A percentile compares a stretch with the other conserved stretches of the same genome.
These are phyloP conservation scores for Ophiorrhiza pumila DNA, from an alignment of 257 asterid species.

Conservation along the genomic window DNA sequence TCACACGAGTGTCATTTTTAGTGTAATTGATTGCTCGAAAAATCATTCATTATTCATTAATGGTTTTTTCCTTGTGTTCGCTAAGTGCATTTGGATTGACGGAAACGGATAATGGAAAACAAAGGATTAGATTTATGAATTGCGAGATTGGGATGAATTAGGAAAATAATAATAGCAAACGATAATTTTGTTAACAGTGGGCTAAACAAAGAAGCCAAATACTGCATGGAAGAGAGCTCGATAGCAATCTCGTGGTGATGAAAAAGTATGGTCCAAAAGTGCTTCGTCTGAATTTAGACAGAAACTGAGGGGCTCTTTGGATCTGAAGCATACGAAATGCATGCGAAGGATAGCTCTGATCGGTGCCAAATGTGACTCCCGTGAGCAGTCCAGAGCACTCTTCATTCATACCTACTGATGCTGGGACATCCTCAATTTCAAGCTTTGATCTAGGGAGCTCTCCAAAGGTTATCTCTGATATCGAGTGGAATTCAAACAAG, in stretches of 20 bases:
- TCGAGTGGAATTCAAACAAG: conserved; percentile 48
- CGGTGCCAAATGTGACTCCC: conserved; percentile 75
- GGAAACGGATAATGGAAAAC: too few species aligned
- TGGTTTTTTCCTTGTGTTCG: too few species aligned
- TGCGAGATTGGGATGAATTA: too few species aligned
- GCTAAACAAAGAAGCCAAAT: conserved; percentile 61
- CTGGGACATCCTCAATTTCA: conserved; percentile 50
- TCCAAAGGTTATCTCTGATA: conserved; percentile 42
- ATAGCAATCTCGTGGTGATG: conserved; percentile 70
- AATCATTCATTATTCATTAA: too few species aligned
- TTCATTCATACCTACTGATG: conserved; percentile 33
- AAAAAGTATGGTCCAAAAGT: conserved; percentile 59
- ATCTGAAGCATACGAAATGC: conserved; percentile 28
- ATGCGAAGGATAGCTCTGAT: conserved; percentile 23
- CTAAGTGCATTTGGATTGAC: too few species aligned
- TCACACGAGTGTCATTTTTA: too few species aligned
- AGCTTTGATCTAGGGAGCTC: conserved; percentile 49
- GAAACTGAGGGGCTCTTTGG: conserved; percentile 20
- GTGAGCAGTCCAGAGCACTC: conserved; percentile 67
- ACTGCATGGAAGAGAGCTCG: conserved; percentile 69
- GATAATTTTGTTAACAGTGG: conserved; percentile 36
- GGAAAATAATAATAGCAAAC: too few species aligned
- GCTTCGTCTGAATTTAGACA: conserved; percentile 60
- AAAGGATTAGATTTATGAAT: too few species aligned
- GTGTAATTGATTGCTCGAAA: too few species aligned